Evolutionary conservation across 805 yeast genomes (phyloP), one percentile per base, ranked within the genome.

Genomic region (Candida xyloterini): DNA sequence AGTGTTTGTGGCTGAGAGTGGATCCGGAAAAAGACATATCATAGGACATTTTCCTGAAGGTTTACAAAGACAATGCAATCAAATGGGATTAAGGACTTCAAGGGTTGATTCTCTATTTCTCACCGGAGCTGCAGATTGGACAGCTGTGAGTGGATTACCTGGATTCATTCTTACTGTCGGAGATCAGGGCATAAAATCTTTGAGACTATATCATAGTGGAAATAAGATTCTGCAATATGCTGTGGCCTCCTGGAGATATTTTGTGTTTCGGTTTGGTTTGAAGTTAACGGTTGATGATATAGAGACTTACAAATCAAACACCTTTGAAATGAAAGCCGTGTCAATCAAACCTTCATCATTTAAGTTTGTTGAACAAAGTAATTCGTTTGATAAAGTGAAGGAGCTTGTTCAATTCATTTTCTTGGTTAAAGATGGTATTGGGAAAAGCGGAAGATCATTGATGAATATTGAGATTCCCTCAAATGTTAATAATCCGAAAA

Each of bases 1-100:
- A 22, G 56, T 82, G 10, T 60, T 78, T 52, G 59, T 84, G 31
- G 51, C 55, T 27, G 59, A 78, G 55, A 65, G 67, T 23, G 67
- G 76, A 8, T 59, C 70, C 13, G 85, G 87, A 4, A 60, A 63
- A 37, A 59, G 74, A 42, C 84, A 79, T 50, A 61, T 89, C 32
- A 73, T 91, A 55, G 99, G 98, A 3, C 79, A 80, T 39, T 61
- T 86, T 3, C 77, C 91, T 3, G 97, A 90, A 57, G 98, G 98
- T 3, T 65, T 87, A 1, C 99, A 91, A 59, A 67, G 99, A 52
- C 65, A 76, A 3, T 62, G 87, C 36, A 75, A 76, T 43, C 88
- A 83, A 47, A 70, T 75, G 47, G 76, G 77, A 31, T 57, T 81
- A 18, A 70, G 73, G 32, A 61, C 84, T 10, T 70, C 81, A 2